Evolutionary conservation across 768 basidiomycete species (phyloP), one percentile per base, ranked within the genome.

Genomic region (Guyanaporus albipodus): DNA sequence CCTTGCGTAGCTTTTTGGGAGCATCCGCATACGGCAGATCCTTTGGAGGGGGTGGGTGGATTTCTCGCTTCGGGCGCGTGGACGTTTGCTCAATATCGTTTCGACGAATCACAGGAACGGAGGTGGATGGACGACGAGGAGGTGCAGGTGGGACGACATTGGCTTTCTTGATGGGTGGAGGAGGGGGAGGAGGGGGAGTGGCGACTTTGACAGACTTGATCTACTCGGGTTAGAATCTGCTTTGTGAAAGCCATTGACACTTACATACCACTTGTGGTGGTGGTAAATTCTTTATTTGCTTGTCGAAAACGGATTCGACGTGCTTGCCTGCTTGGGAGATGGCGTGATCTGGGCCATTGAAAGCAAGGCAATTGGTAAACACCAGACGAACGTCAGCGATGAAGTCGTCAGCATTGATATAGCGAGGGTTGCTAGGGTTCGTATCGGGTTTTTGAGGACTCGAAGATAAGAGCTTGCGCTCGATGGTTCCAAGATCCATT

Each of bases 61-160:
- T 94, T 67, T 99, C 96, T 44, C 96, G 89, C 71, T 97, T 98
- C 2, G 95, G 95, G n/a, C 96, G 83, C 19, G 79, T 78, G 21
- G 75, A 63, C 19, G 68, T 73, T 48, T 67, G 63, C 23, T 77
- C 74, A 12, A 65, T 65, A 6, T 91, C 89, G 21, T 83, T 85
- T 37, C 91, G 87, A 45, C 91, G 80, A 55, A 92, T 88, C 47
- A 82, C 80, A 33, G 92, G 91, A 3, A 90, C 75, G 9, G 89
- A 85, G 3, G 87, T 83, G 14, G 91, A 94, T 1, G 83, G 72
- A 43, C 90, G 82, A 22, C 91, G 83, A 31, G 70, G 72, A 32
- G 77, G 66, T 14, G 72, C 72, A 3, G 70, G 63, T 24, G 66
- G 64, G 8, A 72, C 66, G 0, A 73, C 59, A 6, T 38, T 46